Conservation (phyloP, 495 filamentous ascomycete species). For the Delitschia confertaspora region DNA sequence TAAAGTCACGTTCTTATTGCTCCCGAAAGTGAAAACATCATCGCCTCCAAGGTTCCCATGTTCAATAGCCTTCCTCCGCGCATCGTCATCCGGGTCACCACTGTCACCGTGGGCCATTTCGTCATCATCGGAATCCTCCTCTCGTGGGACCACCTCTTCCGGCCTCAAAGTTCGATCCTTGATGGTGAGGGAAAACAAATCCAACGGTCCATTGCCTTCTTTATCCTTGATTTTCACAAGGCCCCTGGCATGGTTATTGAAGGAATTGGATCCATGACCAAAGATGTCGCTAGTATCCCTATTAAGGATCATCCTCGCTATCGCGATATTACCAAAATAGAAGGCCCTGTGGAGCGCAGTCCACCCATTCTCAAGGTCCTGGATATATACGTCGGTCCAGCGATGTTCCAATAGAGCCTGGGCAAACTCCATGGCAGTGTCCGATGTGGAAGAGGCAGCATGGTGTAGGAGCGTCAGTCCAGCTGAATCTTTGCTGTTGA, state of each 20-base stretch:
- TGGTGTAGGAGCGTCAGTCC: slow-evolving; percentile 81
- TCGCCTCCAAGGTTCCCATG: slow-evolving; percentile 52
- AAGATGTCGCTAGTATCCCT: slow-evolving; percentile 61
- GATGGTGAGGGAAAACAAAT: slow-evolving; percentile 79
- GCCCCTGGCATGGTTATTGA: slow-evolving; percentile 43
- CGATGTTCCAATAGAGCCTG: slow-evolving; percentile 69
- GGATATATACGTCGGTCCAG: slow-evolving; percentile 71
- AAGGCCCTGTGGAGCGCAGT: slow-evolving; percentile 87
- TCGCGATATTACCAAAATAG: slow-evolving; percentile 83
- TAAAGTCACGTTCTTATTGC: slow-evolving; percentile 87
- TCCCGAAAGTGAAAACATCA: slow-evolving; percentile 86
- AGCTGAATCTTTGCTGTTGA: slow-evolving; percentile 70
- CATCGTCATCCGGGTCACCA: slow-evolving; percentile 27
- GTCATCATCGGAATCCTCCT: slow-evolving; percentile 36
- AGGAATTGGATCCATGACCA: slow-evolving; percentile 39
- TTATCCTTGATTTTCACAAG: slow-evolving; percentile 92
- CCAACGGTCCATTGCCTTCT: slow-evolving; percentile 89
- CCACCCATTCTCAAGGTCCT: slow-evolving; percentile 92
- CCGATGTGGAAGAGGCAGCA: slow-evolving; percentile 63
- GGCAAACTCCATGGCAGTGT: slow-evolving; percentile 62
- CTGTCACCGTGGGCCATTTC: slow-evolving; percentile 24
- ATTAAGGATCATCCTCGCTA: slow-evolving; percentile 69
- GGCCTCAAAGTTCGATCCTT: slow-evolving; percentile 40
- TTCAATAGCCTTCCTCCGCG: slow-evolving; percentile 1
- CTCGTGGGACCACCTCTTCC: slow-evolving; percentile 26